These are phyloP conservation scores for Neopestalotiopsis sp. DNA, from an alignment of 2,329 filamentous ascomycete species.

Conservation along the genomic window DNA sequence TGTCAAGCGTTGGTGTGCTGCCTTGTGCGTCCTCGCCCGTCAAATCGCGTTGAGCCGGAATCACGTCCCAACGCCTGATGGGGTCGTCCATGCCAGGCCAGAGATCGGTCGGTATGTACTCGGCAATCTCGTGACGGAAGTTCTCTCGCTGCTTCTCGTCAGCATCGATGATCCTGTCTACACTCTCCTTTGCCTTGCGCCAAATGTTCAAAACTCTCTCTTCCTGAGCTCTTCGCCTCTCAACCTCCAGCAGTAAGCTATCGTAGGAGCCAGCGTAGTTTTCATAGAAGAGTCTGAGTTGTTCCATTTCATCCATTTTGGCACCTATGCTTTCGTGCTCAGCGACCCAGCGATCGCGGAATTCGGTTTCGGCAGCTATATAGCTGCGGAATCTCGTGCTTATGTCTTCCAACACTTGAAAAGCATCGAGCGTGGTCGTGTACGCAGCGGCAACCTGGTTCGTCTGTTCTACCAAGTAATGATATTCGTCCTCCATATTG, in stretches of 20 bases:
- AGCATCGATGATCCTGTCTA: constrained; percentile 75
- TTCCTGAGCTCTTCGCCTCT: constrained; percentile 74
- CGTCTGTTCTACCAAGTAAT: constrained; percentile 67
- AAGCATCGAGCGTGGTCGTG: constrained; percentile 64
- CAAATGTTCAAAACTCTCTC: constrained; percentile 77
- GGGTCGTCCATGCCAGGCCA: constrained; percentile 78
- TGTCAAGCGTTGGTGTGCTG: constrained; percentile 37
- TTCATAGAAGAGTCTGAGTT: constrained; percentile 83
- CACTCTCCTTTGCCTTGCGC: constrained; percentile 76
- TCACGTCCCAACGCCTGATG: constrained; percentile 58
- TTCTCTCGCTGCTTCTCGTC: constrained; percentile 77
- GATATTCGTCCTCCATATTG: constrained; percentile 77
- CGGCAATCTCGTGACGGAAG: constrained; percentile 83
- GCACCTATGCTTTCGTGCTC: constrained; percentile 73
- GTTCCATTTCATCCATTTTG: constrained; percentile 77
- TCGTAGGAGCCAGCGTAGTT: constrained; percentile 86
- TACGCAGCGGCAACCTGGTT: constrained; percentile 61
- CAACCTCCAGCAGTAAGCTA: constrained; percentile 82
- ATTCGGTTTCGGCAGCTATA: constrained; percentile 68
- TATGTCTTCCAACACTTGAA: constrained; percentile 71
- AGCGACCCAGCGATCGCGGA: constrained; percentile 72
- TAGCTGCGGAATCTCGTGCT: constrained; percentile 69
- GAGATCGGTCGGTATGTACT: constrained; percentile 85
- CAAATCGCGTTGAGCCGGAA: constrained; percentile 42
- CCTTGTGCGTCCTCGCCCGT: constrained; percentile 26